Evolutionary conservation across 2,329 filamentous ascomycete species (phyloP).

Genomic region (Venturia nashicola): DNA sequence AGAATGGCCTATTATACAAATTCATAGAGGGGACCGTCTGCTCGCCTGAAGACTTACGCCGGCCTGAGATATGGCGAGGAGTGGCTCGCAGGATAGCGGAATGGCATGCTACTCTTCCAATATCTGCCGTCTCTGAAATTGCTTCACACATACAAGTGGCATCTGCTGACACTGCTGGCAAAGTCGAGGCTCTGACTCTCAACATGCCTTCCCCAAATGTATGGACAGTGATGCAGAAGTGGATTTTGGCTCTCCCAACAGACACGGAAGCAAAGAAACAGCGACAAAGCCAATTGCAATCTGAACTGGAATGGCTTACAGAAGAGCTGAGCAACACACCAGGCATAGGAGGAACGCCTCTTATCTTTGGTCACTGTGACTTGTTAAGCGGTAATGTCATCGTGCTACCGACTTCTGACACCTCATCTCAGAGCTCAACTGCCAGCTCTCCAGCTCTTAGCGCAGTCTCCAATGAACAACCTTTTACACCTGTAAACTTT

Average conservation of each 20-base stretch:
- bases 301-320: slow-evolving; percentile 60
- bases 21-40: slow-evolving; percentile 76
- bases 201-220: slow-evolving; percentile 70
- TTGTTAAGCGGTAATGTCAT: slow-evolving; percentile 95
- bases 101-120: slow-evolving; percentile 71
- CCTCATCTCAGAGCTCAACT: slow-evolving; percentile 6
- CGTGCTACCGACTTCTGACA: slow-evolving; percentile 43
- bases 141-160: slow-evolving; percentile 18
- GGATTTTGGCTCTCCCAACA: slow-evolving; percentile 75
- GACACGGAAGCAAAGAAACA: slow-evolving; percentile 55
- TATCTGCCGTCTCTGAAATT: slow-evolving; percentile 32
- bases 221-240: slow-evolving; percentile 94
- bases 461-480: slow-evolving; percentile 21
- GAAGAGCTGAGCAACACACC: slow-evolving; percentile 61
- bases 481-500: slow-evolving; percentile 50
- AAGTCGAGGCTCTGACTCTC: slow-evolving; percentile 35
- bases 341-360: slow-evolving; percentile 63
- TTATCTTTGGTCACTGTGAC: slow-evolving; percentile 92
- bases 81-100: slow-evolving; percentile 76
- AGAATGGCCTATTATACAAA: slow-evolving; percentile 91
- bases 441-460: slow-evolving; percentile 16
- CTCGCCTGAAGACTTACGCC: slow-evolving; percentile 66
- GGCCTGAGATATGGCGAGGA: slow-evolving; percentile 63
- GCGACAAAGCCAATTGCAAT: slow-evolving; percentile 57
- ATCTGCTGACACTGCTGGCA: slow-evolving; percentile 12